Evolutionary conservation across 306 rosid species (phyloP), one percentile per base, ranked within the genome.

Genomic region (Fragaria iinumae): DNA sequence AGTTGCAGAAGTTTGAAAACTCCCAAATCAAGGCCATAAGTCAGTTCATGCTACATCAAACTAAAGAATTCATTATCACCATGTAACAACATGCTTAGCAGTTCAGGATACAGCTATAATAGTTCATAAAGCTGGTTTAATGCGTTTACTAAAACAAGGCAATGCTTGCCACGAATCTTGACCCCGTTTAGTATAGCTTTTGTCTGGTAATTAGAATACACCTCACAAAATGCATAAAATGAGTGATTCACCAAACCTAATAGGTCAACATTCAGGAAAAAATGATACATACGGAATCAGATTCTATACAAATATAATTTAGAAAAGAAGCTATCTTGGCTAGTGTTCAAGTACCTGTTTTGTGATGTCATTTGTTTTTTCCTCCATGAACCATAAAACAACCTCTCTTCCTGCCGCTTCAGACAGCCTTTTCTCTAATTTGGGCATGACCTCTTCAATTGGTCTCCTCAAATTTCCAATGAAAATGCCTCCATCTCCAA

Each of bases 401-500:
- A 93, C 94, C 69, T 93, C 94, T 76, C 87, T 83, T 56, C 89
- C 98, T 0, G 94, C 97, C 1, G 86, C 93, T 72, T 93, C 97
- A 25, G 97, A 93, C 48, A 91, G 86, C 66, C 91, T 93, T 76
- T 89, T 81, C 87, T 93, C 96, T 86, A 91, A 76, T 82, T 86
- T 88, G 83, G 98, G 98, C 83, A 90, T 83, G 49, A 85, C 98
- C 55, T 91, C 97, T 53, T 93, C 94, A 70, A 93, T 85, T 36
- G 98, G 98, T 83, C 43, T 90, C 88, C 98, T 91, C 85, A 91
- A 80, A 77, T 93, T 93, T 65, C 98, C 98, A 48, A 91, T 64
- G 77, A 93, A 93, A 73, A 93, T 93, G 67, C 98, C 97, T 32
- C 98, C 98, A 81, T 93, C 98, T 64, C 98, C 97, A 70, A 93